These are phyloP conservation scores for Gossypium raimondii DNA, from an alignment of 345 rosid species.

Conservation along the genomic window DNA sequence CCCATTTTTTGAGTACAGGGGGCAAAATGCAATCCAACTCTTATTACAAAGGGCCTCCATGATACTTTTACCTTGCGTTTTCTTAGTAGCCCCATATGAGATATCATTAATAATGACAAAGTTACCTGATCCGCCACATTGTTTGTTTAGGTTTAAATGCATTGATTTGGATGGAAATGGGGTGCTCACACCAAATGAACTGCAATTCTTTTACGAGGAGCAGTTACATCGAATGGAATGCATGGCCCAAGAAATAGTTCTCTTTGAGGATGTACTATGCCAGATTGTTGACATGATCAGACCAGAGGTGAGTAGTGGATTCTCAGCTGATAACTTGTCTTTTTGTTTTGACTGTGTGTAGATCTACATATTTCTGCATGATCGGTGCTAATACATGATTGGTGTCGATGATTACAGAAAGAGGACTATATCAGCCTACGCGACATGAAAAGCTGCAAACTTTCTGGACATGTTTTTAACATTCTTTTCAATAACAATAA, in stretches of 20 bases:
- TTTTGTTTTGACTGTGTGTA: not conserved
- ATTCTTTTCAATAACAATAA: conserved; percentile 86
- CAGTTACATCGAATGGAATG: conserved; percentile 86
- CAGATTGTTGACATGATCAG: conserved; percentile 91
- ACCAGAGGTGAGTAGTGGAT: conserved; percentile 55
- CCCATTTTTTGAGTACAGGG: too few species aligned
- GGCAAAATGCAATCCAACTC: too few species aligned
- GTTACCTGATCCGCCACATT: not conserved
- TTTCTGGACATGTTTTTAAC: conserved; percentile 77
- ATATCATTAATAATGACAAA: not conserved
- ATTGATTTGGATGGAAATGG: conserved; percentile 91
- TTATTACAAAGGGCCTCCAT: too few species aligned
- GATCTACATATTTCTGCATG: not conserved
- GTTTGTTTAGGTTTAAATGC: conserved; percentile 69
- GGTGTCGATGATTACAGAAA: conserved; percentile 35
- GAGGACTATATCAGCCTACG: conserved; percentile 58
- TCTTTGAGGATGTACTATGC: conserved; percentile 76
- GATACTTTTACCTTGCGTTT: too few species aligned
- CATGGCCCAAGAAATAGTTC: conserved; percentile 76
- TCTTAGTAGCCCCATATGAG: not conserved
- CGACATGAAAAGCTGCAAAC: conserved; percentile 64
- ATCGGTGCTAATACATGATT: not conserved
- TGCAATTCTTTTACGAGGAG: conserved; percentile 88
- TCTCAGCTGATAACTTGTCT: conserved; percentile 2
- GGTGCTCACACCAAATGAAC: conserved; percentile 65